Evolutionary conservation across 768 basidiomycete genomes (phyloP), one percentile per base, ranked within the genome.

Genomic region (Serendipita sp.): DNA sequence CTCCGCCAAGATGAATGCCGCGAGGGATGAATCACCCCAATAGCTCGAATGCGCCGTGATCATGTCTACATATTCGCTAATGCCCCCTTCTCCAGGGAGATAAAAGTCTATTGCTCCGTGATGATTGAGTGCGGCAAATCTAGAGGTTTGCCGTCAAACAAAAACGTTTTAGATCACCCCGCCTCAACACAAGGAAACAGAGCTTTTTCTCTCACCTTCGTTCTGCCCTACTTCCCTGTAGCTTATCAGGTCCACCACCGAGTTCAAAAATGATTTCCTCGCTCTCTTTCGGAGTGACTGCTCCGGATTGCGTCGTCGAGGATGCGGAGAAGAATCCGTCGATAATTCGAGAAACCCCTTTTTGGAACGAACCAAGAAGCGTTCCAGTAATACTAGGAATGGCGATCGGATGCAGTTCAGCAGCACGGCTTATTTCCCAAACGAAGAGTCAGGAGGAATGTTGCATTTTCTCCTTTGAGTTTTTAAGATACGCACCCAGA

Each of bases 121-220:
- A 2, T 75, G 75, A 61, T 77, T 77, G 43, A 77, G 65, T 0
- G 76, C 76, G 9, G 69, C 69, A 65, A 77, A 76, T n/a, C 76
- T 68, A 38, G 60, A 20, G 7, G 20, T 20, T 43, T 43, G 14
- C 14, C 34, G 34, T n/a, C n/a, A n/a, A n/a, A n/a, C n/a, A n/a
- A n/a, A n/a, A n/a, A n/a, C n/a, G 56, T 17, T 22, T 41, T 1
- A 38, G 13, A 50, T 51, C 22, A 30, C 42, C 14, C n/a, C n/a
- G n/a, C n/a, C n/a, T n/a, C n/a, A n/a, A n/a, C n/a, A n/a, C n/a
- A n/a, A n/a, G n/a, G n/a, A n/a, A n/a, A n/a, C n/a, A n/a, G n/a
- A n/a, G n/a, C n/a, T n/a, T n/a, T n/a, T n/a, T 33, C 7, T 9
- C 64, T 22, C 48, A 67, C 69, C 69, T 67, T 30, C 69, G 62